phyloP scores from a whole-genome alignment of 169 alveolate species.

The Babesia microti region DNA sequence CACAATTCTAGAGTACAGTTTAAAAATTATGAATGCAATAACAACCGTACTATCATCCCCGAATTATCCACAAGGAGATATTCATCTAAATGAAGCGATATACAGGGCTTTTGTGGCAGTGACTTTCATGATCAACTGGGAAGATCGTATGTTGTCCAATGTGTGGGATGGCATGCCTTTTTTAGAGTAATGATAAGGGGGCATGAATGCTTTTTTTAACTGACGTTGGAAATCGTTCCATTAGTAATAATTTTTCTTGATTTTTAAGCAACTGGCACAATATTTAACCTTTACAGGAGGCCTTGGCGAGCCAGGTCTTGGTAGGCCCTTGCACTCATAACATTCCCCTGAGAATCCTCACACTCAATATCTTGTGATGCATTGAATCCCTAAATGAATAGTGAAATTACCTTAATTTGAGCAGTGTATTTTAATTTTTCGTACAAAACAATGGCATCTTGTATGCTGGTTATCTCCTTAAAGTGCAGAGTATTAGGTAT shows the following conservation, averaged over 20 bases:
- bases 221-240: neutral
- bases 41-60: too few relatives aligned
- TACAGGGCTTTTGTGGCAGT: too few relatives aligned
- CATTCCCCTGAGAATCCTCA: constrained; percentile 96
- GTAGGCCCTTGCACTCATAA: constrained; percentile 80
- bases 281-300: constrained; percentile 44
- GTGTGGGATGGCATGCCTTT: too few relatives aligned
- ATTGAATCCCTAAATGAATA: constrained; percentile 77
- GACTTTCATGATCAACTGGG: too few relatives aligned
- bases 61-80: too few relatives aligned
- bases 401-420: constrained; percentile 63
- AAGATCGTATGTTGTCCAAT: too few relatives aligned
- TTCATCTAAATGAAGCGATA: too few relatives aligned
- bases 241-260: neutral
- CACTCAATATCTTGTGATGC: constrained; percentile 88
- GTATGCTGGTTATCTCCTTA: constrained; percentile 67
- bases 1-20: too few relatives aligned
- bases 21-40: too few relatives aligned
- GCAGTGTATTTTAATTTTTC: constrained; percentile 82
- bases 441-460: constrained; percentile 79
- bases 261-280: neutral
- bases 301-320: constrained; percentile 86
- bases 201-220: too few relatives aligned
- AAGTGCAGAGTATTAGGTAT: constrained; percentile 99
- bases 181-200: too few relatives aligned